phyloP scores from a whole-genome alignment of 208 protist genomes.

The Acanthamoeba lenticulata region DNA sequence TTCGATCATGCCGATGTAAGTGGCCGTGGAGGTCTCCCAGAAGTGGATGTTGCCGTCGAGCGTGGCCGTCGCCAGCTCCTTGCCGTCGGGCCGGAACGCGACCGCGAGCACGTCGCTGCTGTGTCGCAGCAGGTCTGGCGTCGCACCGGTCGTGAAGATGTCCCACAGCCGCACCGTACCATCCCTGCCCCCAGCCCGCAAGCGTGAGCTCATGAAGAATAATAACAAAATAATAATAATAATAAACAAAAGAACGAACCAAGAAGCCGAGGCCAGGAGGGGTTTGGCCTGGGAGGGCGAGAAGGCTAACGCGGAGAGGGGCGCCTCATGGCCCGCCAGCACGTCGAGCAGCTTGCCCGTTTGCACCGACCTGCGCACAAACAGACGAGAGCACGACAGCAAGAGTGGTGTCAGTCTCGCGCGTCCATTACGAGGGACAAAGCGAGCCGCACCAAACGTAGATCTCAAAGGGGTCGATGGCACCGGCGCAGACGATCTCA shows the following conservation, averaged over 20 bases:
- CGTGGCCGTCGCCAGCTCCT: slow-evolving; percentile 81
- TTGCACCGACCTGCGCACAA: slow-evolving; percentile 86
- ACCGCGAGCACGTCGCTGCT: slow-evolving; percentile 81
- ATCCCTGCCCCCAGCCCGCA: slow-evolving; percentile 76
- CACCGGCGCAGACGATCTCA: slow-evolving; percentile 88
- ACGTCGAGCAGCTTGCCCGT: slow-evolving; percentile 89
- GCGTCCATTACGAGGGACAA: not conserved
- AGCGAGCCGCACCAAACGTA: slow-evolving; percentile 24
- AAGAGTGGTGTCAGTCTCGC: not conserved
- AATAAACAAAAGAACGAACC: not conserved
- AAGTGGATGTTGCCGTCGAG: slow-evolving; percentile 87
- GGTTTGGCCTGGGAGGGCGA: slow-evolving; percentile 64
- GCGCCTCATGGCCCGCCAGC: slow-evolving; percentile 82
- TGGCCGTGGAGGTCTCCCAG: slow-evolving; percentile 82
- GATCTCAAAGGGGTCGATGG: slow-evolving; percentile 86
- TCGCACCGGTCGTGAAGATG: slow-evolving; percentile 82
- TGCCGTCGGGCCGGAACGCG: slow-evolving; percentile 85
- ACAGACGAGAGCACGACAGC: not conserved
- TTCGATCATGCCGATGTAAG: slow-evolving; percentile 82
- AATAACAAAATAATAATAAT: not conserved
- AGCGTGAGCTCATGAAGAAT: not conserved
- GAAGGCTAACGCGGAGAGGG: slow-evolving; percentile 81
- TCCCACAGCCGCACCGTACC: slow-evolving; percentile 88
- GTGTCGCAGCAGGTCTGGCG: slow-evolving; percentile 81
- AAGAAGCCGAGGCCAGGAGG: slow-evolving; percentile 63